Percentiles rank a stretch among this genome's conserved stretches.
Evolutionary conservation across 768 basidiomycete species (phyloP).

Genomic region (Trametes gibbosa): DNA sequence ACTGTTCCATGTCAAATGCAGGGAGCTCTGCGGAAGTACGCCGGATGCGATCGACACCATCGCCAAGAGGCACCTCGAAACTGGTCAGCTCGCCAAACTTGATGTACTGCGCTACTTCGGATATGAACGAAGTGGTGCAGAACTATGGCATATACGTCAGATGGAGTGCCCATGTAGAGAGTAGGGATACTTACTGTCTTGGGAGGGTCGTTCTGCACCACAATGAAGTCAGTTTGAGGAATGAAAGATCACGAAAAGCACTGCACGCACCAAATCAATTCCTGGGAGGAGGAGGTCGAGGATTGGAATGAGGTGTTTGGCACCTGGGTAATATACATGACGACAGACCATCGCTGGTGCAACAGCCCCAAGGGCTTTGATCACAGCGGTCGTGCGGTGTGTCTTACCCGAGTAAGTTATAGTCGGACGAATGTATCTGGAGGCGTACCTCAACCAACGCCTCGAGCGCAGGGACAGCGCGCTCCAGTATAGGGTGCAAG

Average conservation of each 20-base stretch:
- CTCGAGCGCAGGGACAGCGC: conserved; percentile 85
- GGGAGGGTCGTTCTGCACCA: conserved; percentile 64
- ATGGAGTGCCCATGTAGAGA: neutral
- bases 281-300: conserved; percentile 81
- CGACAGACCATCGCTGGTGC: conserved; percentile 79
- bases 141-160: conserved; percentile 43
- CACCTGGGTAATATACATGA: conserved; percentile 75
- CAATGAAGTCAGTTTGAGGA: neutral
- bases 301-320: conserved; percentile 76
- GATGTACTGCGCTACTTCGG: conserved; percentile 73
- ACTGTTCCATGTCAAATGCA: conserved; percentile 35
- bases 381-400: conserved; percentile 79
- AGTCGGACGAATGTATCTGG: neutral
- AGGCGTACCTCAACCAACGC: conserved; percentile 72
- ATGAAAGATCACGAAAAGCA: neutral
- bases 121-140: conserved; percentile 72
- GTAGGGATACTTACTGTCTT: conserved; percentile 57
- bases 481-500: conserved; percentile 75
- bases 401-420: conserved; percentile 45
- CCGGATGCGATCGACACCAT: conserved; percentile 23
- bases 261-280: conserved; percentile 68
- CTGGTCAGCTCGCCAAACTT: conserved; percentile 63
- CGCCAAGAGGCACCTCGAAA: conserved; percentile 15
- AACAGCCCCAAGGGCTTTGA: conserved; percentile 81
- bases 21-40: conserved; percentile 12